phyloP scores from a whole-genome alignment of 1,139 yeast species.

The Ogataea hybrid region DNA sequence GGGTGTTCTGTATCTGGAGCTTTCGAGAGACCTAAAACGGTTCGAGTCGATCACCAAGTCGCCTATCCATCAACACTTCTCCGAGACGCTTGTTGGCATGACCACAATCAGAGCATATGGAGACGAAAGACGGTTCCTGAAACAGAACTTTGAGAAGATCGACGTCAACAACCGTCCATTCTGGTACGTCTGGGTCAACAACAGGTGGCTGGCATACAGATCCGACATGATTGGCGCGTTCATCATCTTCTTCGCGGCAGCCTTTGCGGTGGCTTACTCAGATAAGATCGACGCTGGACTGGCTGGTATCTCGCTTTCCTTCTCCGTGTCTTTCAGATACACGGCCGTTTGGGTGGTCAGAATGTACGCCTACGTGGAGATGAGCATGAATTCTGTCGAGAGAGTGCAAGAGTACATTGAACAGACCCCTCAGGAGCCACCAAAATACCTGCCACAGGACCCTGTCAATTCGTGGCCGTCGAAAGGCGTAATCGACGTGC shows the following conservation, averaged over 20 bases:
- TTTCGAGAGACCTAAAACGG: conserved; percentile 91
- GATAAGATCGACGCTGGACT: conserved; percentile 76
- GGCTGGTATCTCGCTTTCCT: conserved; percentile 92
- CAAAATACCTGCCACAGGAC: conserved; percentile 57
- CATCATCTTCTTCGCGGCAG: conserved; percentile 79
- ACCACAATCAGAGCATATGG: conserved; percentile 97
- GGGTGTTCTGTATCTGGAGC: conserved; percentile 71
- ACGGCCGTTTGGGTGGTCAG: conserved; percentile 92
- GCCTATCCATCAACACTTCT: conserved; percentile 94
- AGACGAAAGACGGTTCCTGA: conserved; percentile 81
- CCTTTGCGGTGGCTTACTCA: conserved; percentile 60
- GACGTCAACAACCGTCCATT: conserved; percentile 90
- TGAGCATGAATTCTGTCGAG: conserved; percentile 96
- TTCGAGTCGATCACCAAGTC: conserved; percentile 86
- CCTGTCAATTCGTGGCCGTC: conserved; percentile 86
- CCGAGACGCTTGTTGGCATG: conserved; percentile 89
- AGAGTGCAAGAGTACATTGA: conserved; percentile 80
- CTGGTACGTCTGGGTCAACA: conserved; percentile 92
- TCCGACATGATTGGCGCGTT: conserved; percentile 82
- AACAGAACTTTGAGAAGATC: conserved; percentile 73
- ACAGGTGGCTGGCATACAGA: conserved; percentile 90
- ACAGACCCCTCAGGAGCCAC: conserved; percentile 83
- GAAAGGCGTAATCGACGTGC: conserved; percentile 72
- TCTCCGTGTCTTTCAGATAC: conserved; percentile 87
- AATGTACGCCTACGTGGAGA: conserved; percentile 83